Percentiles rank a stretch among this genome's conserved stretches.
Conservation (phyloP, 768 basidiomycete species). For the Rhizopogon roseolus region DNA sequence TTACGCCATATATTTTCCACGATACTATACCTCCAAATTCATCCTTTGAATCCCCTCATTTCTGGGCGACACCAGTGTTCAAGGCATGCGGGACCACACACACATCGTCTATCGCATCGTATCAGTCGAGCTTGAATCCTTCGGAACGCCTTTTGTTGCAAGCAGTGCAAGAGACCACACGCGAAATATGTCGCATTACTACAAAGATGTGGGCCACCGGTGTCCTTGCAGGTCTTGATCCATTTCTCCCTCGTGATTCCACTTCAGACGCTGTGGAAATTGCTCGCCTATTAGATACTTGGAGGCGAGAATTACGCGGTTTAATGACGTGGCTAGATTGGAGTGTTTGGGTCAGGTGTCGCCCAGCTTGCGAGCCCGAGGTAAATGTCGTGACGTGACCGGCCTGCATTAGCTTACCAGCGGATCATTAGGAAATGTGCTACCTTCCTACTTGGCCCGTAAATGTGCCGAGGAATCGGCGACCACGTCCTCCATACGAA, state of each 20-base stretch:
- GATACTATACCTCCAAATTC: neutral
- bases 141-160: constrained; percentile 11
- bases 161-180: constrained; percentile 9
- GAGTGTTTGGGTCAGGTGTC: constrained; percentile 45
- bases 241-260: neutral
- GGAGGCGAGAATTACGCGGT: constrained; percentile 29
- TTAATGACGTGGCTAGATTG: constrained; percentile 52
- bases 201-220: constrained; percentile 16
- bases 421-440: neutral
- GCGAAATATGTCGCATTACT: constrained; percentile 15
- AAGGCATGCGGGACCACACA: constrained; percentile 9
- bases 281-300: constrained; percentile 16
- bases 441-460: constrained; percentile 7
- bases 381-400: constrained; percentile 16
- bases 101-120: constrained; percentile 1
- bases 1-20: constrained; percentile 8
- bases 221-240: constrained; percentile 9
- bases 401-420: no score
- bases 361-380: constrained; percentile 40
- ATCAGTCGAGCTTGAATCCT: constrained; percentile 5
- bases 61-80: constrained; percentile 9
- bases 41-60: constrained; percentile 1
- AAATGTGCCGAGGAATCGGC: neutral
- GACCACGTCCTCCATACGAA: no score
- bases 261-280: constrained; percentile 1